Evolutionary conservation across 208 protist genomes (phyloP).

Genomic region (Phytomonas sp.): DNA sequence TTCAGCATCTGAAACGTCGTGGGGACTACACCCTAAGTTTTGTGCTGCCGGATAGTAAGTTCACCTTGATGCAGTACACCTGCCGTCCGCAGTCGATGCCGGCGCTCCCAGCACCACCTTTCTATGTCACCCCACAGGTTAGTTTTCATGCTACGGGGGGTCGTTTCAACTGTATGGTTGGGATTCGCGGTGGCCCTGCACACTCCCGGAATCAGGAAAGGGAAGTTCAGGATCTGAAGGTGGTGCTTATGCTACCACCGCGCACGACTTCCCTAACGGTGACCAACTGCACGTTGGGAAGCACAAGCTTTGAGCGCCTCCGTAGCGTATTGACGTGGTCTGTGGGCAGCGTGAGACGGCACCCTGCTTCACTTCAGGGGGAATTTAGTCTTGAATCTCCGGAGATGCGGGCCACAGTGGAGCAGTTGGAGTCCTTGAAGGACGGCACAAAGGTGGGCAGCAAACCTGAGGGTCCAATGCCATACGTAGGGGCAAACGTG

Average conservation of each 20-base stretch:
- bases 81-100: slow-evolving; percentile 31
- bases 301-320: slow-evolving; percentile 58
- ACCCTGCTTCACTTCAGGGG: slow-evolving; percentile 48
- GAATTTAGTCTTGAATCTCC: slow-evolving; percentile 43
- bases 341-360: slow-evolving; percentile 36
- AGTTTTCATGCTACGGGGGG: slow-evolving; percentile 53
- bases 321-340: slow-evolving; percentile 62
- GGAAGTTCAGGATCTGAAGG: slow-evolving; percentile 55
- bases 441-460: background rate
- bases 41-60: slow-evolving; percentile 86
- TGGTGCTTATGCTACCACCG: slow-evolving; percentile 62
- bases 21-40: slow-evolving; percentile 72
- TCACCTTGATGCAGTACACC: slow-evolving; percentile 80
- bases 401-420: background rate
- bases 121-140: slow-evolving; percentile 88
- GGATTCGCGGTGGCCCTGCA: slow-evolving; percentile 25
- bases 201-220: slow-evolving; percentile 21
- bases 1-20: slow-evolving; percentile 59
- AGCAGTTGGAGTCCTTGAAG: background rate
- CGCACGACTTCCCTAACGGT: slow-evolving; percentile 49
- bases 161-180: slow-evolving; percentile 85
- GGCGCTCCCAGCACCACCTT: slow-evolving; percentile 35
- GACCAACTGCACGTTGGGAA: slow-evolving; percentile 59
- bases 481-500: slow-evolving; percentile 14
- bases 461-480: background rate